Conservation (phyloP, 768 basidiomycete species). For the Calocybe gangraenosa region DNA sequence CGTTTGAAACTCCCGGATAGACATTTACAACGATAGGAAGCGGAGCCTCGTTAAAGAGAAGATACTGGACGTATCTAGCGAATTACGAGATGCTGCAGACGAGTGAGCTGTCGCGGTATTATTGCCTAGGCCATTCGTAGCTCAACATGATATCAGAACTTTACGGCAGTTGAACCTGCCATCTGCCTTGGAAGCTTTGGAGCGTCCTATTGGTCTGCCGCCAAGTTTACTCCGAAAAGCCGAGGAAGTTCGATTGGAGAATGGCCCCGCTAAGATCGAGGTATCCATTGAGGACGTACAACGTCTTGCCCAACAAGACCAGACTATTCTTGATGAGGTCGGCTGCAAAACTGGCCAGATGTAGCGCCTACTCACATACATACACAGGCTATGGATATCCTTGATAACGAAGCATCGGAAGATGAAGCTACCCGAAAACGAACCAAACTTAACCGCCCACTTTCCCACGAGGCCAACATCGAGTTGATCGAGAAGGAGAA, state of each 20-base stretch:
- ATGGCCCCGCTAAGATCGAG: slow-evolving; percentile 72
- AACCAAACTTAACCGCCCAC: slow-evolving; percentile 42
- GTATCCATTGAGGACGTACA: slow-evolving; percentile 70
- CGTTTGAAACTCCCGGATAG: slow-evolving; percentile 28
- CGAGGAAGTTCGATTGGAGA: slow-evolving; percentile 74
- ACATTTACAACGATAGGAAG: slow-evolving; percentile 85
- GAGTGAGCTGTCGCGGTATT: slow-evolving; percentile 38
- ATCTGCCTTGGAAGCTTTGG: slow-evolving; percentile 81
- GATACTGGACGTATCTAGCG: slow-evolving; percentile 54
- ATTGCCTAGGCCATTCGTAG: too few relatives aligned
- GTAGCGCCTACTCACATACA: background rate
- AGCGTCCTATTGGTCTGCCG: slow-evolving; percentile 83
- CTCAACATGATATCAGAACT: slow-evolving; percentile 35
- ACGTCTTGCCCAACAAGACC: slow-evolving; percentile 57
- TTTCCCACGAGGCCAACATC: slow-evolving; percentile 77
- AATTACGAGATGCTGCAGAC: slow-evolving; percentile 57
- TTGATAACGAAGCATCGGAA: slow-evolving; percentile 88
- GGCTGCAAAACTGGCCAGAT: background rate
- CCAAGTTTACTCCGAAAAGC: slow-evolving; percentile 84
- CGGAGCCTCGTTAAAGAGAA: slow-evolving; percentile 65
- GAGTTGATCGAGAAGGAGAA: slow-evolving; percentile 68
- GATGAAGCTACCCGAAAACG: slow-evolving; percentile 67
- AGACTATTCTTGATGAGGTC: slow-evolving; percentile 73
- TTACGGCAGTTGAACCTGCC: slow-evolving; percentile 76
- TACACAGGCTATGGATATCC: slow-evolving; percentile 74